Evolutionary conservation across 306 rosid genomes (phyloP), one percentile per base, ranked within the genome.

Genomic region (Pachyrhizus erosus): DNA sequence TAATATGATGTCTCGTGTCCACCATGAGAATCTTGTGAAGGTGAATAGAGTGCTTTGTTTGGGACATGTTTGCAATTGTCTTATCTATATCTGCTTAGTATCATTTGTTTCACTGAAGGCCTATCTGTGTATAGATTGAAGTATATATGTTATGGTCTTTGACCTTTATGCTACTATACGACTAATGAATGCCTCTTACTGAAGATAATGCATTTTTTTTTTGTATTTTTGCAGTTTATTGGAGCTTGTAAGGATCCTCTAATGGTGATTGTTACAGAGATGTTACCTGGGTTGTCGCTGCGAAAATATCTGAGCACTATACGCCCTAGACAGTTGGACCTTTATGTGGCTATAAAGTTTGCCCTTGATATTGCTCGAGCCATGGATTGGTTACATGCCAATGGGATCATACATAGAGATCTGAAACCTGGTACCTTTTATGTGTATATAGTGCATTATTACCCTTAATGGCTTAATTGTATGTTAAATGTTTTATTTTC

Each of bases 191-290:
- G 67, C 45, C 33, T 67, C 76, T 80, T 23, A 65, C 73, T 24
- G 20, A 52, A 70, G 46, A 31, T 73, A 15, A 48, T 82, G 51
- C 40, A 62, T 74, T 79, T 76, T 40, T 70, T 9, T 4, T 15
- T 17, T n/a, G n/a, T n/a, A n/a, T 67, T 52, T 51, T 75, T 83
- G 77, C 91, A 93, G 97, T 93, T 93, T 76, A 85, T 93, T 69
- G 97, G 97, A 90, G 96, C 96, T 71, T 93, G 97, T 82, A 91
- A 93, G 84, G 97, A 88, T 83, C 97, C 93, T 55, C 80, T 93
- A 51, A 91, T 93, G 97, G 97, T 91, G 87, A 88, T 93, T 74
- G 96, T 93, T 18, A 93, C 97, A 10, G 97, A 93, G 86, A 83
- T 93, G 57, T 89, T 93, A 80, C 97, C 97, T 2, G 97, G 94